Conservation (phyloP, 1,139 yeast genomes). For the Blastobotrys raffinosifermentans region DNA sequence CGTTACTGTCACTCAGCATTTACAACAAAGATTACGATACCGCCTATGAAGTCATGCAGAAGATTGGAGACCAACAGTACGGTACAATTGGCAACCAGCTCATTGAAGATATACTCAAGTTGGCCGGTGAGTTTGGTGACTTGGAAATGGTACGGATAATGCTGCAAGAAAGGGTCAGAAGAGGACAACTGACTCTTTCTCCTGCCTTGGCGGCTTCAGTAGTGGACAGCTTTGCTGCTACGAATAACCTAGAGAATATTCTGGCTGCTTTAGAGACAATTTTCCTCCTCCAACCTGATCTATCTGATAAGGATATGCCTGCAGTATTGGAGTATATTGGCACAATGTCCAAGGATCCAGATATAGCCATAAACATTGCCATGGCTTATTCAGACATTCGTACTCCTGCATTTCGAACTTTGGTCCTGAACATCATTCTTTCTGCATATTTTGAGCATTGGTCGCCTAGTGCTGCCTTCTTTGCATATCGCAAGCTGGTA, state of each 20-base stretch:
- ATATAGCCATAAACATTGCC: slow-evolving; percentile 1
- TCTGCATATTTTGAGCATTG: slow-evolving; percentile 9
- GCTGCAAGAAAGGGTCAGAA: not conserved
- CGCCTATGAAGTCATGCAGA: not conserved
- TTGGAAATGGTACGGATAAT: not conserved
- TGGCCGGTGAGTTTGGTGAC: slow-evolving; percentile 1
- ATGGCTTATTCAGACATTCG: too few species aligned
- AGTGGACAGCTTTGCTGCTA: not conserved
- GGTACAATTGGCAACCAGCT: too few species aligned
- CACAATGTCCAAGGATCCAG: slow-evolving; percentile 2
- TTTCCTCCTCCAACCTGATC: slow-evolving; percentile 1
- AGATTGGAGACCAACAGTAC: not conserved
- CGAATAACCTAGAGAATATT: not conserved
- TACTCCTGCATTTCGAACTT: slow-evolving; percentile 7
- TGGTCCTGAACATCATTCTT: slow-evolving; percentile 13
- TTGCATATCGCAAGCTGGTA: slow-evolving; percentile 20
- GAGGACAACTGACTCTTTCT: not conserved
- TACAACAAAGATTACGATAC: slow-evolving; percentile 1
- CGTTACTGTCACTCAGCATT: not conserved
- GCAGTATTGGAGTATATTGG: slow-evolving; percentile 4
- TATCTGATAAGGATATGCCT: slow-evolving; percentile 7
- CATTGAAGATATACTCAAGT: not conserved
- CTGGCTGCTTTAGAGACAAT: not conserved
- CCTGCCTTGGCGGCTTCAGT: not conserved
- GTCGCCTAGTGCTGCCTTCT: slow-evolving; percentile 17